phyloP scores from a whole-genome alignment of 2,329 filamentous ascomycete genomes.

The Arthrobotrys sinensis region DNA sequence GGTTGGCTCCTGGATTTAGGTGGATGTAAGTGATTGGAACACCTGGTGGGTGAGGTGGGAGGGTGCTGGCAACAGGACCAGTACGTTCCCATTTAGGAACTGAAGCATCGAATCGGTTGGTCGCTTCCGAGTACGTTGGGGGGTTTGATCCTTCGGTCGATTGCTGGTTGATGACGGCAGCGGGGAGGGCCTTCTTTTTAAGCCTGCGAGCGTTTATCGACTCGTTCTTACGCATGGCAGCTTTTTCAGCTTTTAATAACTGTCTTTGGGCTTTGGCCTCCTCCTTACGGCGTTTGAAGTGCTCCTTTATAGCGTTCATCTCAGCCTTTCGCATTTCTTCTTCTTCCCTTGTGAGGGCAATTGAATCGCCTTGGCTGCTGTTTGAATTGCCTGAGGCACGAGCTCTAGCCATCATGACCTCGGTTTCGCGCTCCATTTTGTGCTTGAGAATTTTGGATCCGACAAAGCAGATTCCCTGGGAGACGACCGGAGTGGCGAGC shows the following conservation, averaged over 20 bases:
- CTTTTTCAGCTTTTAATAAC: constrained; percentile 20
- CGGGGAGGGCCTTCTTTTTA: not conserved
- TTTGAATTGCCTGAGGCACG: not conserved
- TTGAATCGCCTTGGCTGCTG: not conserved
- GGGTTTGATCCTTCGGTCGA: not conserved
- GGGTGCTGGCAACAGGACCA: not conserved
- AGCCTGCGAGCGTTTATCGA: constrained; percentile 6
- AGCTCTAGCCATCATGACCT: constrained; percentile 3
- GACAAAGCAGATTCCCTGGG: constrained; percentile 50
- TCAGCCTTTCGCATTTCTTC: constrained; percentile 32
- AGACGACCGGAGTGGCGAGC: constrained; percentile 51
- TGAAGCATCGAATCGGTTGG: not conserved
- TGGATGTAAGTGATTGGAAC: not conserved
- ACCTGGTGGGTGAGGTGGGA: not conserved
- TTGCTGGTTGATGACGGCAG: not conserved
- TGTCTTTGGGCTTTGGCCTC: constrained; percentile 27
- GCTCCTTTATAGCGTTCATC: constrained; percentile 18
- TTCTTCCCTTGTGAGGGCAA: constrained; percentile 34
- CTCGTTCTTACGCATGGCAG: constrained; percentile 17
- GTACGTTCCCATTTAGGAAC: not conserved
- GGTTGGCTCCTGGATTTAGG: not conserved
- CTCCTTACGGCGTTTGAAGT: constrained; percentile 30
- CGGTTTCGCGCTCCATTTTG: constrained; percentile 44
- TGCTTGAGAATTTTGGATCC: constrained; percentile 52
- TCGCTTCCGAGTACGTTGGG: constrained; percentile 8